Base-by-base conservation (phyloP, 169 alveolate species). In the Cyclospora cayetanensis region DNA sequence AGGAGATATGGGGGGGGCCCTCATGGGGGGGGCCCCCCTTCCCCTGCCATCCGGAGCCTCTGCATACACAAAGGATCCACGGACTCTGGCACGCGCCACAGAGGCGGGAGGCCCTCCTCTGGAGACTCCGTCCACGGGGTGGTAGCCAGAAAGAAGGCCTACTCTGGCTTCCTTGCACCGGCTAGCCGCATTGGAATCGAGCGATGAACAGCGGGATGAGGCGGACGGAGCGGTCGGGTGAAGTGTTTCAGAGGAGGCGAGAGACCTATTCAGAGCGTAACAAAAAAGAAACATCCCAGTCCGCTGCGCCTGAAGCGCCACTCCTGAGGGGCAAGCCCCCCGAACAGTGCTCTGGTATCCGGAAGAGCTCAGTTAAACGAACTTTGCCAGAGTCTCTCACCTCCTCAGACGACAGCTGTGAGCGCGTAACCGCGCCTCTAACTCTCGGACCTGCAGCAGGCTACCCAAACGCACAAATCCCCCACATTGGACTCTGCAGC, bases 1-100 rank as follows among this genome's bases (percentile, higher is more conserved):
- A 5, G 79, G 79, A 66, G 79, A 29, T 9, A 31, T 31, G 4
- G 79, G 31, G 42, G 79, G 79, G 79, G 79, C 79, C 41, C 79
- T 7, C 79, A 0, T n/a, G n/a, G n/a, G n/a, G n/a, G 79, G 43
- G 9, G n/a, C 42, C 1, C 42, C 79, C 79, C 42, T 22, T 66
- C 42, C 42, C n/a, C 25, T 22, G 9, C n/a, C 43, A 66, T n/a
- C 9, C 20, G 39, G 79, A 12, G 79, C 39, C 39, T 9, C 22
- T 1, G 43, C 12, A 31, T 66, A 31, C 39, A n/a, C 20, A 0
- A 27, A 43, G 43, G 79, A 43, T 43, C 79, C 79, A 39, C 15
- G 37, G 4, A 18, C 46, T 29, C 46, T 31, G 9, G 22, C 79
- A 31, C 79, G 20, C 42, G 79, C n/a, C 4, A 66, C 79, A 66